Conservation (phyloP, 148 eudicot genomes). For the Camellia japonica region DNA sequence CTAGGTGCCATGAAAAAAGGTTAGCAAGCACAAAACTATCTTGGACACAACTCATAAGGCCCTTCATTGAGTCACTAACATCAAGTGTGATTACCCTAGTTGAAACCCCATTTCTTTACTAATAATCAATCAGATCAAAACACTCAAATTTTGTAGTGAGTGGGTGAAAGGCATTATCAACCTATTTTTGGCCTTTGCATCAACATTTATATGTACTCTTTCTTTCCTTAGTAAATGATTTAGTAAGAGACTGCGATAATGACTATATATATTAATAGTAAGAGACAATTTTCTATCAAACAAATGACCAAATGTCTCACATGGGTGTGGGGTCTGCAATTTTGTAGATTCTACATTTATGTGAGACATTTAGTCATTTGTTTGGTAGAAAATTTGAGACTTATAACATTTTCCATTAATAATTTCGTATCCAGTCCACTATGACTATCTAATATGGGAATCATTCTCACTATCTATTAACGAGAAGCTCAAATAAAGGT, state of each 20-base stretch:
- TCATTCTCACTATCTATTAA: too few species aligned
- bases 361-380: too few species aligned
- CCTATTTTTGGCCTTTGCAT: slow-evolving; percentile 30
- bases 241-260: neutral
- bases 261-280: neutral
- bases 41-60: neutral
- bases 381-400: too few species aligned
- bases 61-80: neutral
- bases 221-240: neutral
- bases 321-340: too few species aligned
- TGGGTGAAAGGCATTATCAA: slow-evolving; percentile 37
- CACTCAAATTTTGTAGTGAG: slow-evolving; percentile 22
- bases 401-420: neutral
- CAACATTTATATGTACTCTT: neutral
- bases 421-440: too few species aligned
- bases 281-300: too few species aligned
- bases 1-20: too few species aligned
- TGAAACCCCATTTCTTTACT: slow-evolving; percentile 11
- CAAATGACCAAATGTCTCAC: too few species aligned
- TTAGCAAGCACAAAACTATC: too few species aligned
- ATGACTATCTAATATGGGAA: too few species aligned
- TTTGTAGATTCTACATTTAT: too few species aligned
- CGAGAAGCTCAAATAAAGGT: too few species aligned
- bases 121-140: slow-evolving; percentile 3
- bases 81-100: slow-evolving; percentile 1